Evolutionary conservation across 345 rosid genomes (phyloP), one percentile per base, ranked within the genome.

Genomic region (Schrenkiella parvula): DNA sequence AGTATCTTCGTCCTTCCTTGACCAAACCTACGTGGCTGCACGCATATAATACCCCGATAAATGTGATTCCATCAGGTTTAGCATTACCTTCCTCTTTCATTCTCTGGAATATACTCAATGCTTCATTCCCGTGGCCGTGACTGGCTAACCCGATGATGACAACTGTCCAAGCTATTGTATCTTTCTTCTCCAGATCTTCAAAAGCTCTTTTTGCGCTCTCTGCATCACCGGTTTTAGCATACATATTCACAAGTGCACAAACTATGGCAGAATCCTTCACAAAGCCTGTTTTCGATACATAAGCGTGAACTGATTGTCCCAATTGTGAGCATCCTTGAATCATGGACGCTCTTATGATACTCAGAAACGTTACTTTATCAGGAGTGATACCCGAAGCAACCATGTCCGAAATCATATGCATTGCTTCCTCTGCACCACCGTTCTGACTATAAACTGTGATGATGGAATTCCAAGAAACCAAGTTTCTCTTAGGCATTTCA

Each of bases 11-110:
- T 62, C 90, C 90, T 71, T 83, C 75, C 38, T 80, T 78, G 0
- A 86, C 57, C 65, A 82, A 54, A 17, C 89, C 89, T 21, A 71
- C 52, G 72, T 84, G 87, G 66, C 84, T 86, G 26, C 87, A 86
- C 2, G 87, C 87, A 63, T 78, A 80, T 18, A 84, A 59, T 41
- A 84, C 82, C 11, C 76, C 81, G 0, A 84, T 43, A 34, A 76
- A 79, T 8, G 84, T 77, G 58, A 83, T 71, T 62, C 52, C 78
- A 66, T 86, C 89, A 41, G 87, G 86, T 68, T 22, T 69, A 48
- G 68, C 79, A 18, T 39, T 66, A 53, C 79, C 69, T 19, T 71
- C 77, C 63, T 81, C 80, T 64, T 43, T 56, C 89, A 85, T 83
- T 46, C 70, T 66, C 51, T 74, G 56, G 76, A 84, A 86, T 10